Base-by-base conservation (phyloP, 345 rosid species). In the Psidium friedrichsthalianum region DNA sequence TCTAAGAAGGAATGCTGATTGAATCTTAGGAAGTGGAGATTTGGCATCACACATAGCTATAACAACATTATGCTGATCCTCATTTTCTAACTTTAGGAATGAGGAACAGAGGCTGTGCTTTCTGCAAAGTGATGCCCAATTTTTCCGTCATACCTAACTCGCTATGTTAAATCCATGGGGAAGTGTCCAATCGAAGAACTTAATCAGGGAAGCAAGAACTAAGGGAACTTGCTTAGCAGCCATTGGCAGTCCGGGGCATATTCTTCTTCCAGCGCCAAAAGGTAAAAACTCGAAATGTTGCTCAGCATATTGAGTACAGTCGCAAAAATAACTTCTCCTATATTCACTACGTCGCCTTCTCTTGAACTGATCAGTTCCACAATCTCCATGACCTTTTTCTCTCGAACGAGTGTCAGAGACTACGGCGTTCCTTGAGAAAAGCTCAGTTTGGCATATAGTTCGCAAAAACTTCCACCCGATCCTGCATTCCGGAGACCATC, bases 261-360 rank as follows among this genome's bases (percentile, higher is more conserved):
- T 88, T 51, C 91, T 86, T 83, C 88, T 85, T 32, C 91, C 89
- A 1, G 87, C 80, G 12, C 91, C 89, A 36, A 88, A 88, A 6
- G 89, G 89, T 11, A 61, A 83, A 49, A 83, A 82, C 86, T 88
- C 80, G 8, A 80, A 88, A 22, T 83, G 32, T 82, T 69, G 84
- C 89, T 86, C 86, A 90, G 69, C 88, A 85, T 89, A 52, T 89
- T 89, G 84, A 90, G 10, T 87, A 86, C 86, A 29, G 92, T 82
- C 13, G 87, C 88, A 56, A 86, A 53, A 20, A 58, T 90, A 14
- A 86, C 82, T 56, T 88, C 87, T 83, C 89, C 87, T 76, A 90
- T 29, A 47, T 84, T 82, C 86, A 90, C 89, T 12, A 78, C 89
- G 21, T 86, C 83, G 18, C 90, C 90, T 87, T 88, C 89, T 85